Base-by-base conservation (phyloP, 2,329 filamentous ascomycete genomes). In the Tolypocladium tropicale region DNA sequence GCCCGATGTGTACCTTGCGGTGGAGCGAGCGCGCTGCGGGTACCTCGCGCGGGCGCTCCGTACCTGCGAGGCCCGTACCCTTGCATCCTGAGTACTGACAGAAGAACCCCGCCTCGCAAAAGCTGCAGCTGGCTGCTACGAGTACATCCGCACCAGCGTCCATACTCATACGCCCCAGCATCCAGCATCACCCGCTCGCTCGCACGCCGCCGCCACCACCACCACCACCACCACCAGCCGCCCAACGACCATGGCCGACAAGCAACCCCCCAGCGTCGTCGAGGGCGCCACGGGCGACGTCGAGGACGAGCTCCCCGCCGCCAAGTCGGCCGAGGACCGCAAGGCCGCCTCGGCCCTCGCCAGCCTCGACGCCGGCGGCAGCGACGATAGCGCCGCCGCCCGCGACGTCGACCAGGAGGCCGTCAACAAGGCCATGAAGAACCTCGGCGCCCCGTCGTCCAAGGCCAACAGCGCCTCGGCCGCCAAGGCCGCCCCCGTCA, bases 301-400 rank as follows among this genome's bases (percentile, higher is more conserved):
- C 59, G 81, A 84, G 56, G 81, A 84, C 59, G 80, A 83, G 63
- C 71, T 77, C 62, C 70, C 72, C 36, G 61, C 70, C 34, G 71
- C 80, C 65, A 87, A 85, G 71, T 83, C 81, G 46, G 86, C 87
- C 66, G 87, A 90, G 71, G 87, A 90, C 73, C 84, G 86, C 71
- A 90, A 90, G 72, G 86, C 87, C 50, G 86, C 86, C 43, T 85
- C 84, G 7, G 88, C 88, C 33, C 81, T 91, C 58, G 86, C 85
- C 52, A 81, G 79, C 59, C 83, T 92, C 62, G 87, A 90, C 67
- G 69, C 74, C 48, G 68, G n/a, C n/a, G n/a, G 72, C 39, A 76
- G 74, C 57, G 74, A 75, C 55, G 73, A 76, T 56, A 76, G 80
- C 33, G 74, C 77, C 49, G 65, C 68, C 3, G 71, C 74, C 51